These are phyloP conservation scores for Piromyces finnis DNA, from an alignment of 192 early-diverging fungal species.

Conservation along the genomic window DNA sequence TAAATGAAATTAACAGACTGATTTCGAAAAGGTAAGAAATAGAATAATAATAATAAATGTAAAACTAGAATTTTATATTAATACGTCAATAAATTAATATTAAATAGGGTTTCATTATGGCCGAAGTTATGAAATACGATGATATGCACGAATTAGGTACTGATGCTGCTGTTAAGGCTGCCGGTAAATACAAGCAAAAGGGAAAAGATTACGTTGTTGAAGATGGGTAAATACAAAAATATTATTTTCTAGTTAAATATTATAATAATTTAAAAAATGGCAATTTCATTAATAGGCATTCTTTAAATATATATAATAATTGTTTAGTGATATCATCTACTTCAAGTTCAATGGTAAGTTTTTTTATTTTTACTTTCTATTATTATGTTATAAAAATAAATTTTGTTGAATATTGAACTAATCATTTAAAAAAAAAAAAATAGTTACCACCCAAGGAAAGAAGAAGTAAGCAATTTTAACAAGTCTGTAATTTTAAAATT, in stretches of 20 bases:
- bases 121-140: constrained; percentile 74
- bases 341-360: neutral
- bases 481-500: no score
- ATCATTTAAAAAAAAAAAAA: neutral
- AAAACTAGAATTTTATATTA: no score
- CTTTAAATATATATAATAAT: no score
- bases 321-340: neutral
- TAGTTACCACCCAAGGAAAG: neutral
- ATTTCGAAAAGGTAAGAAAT: constrained; percentile 36
- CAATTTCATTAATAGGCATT: no score
- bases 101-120: constrained; percentile 65
- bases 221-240: constrained; percentile 39
- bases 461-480: neutral
- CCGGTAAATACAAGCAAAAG: constrained; percentile 76
- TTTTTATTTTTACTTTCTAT: neutral
- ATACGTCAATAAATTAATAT: no score
- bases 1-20: constrained; percentile 32
- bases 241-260: no score
- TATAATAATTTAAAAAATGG: no score
- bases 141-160: constrained; percentile 68
- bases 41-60: no score
- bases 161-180: constrained; percentile 79
- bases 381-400: no score
- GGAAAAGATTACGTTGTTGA: constrained; percentile 83
- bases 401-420: no score